A percentile compares a stretch with the other conserved stretches of the same genome.
Evolutionary conservation across 768 basidiomycete species (phyloP).

Genomic region (Podaxis pistillaris): DNA sequence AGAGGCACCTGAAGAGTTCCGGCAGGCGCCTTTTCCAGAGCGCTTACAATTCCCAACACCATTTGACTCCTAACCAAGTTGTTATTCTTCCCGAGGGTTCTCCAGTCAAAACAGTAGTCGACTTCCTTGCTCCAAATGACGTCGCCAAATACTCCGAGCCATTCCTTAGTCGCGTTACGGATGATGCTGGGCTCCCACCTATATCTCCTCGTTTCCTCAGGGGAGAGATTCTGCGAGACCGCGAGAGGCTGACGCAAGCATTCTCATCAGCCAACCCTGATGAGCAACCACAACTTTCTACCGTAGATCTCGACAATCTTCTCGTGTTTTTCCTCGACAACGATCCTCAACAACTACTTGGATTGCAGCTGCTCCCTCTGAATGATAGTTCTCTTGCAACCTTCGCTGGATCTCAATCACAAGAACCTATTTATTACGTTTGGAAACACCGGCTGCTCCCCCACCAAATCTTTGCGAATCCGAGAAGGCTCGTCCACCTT

Average conservation of each 20-base stretch:
- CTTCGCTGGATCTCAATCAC: conserved; percentile 26
- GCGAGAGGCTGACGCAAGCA: background rate
- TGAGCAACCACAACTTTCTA: background rate
- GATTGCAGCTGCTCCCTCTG: conserved; percentile 35
- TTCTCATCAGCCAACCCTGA: background rate
- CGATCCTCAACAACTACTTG: conserved; percentile 21
- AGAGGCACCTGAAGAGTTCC: background rate
- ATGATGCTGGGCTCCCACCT: conserved; percentile 1
- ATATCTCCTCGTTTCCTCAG: conserved; percentile 2
- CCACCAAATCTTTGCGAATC: background rate
- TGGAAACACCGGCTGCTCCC: conserved; percentile 9
- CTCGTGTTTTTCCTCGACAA: conserved; percentile 25
- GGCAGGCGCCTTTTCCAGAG: conserved; percentile 2
- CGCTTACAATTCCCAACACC: background rate
- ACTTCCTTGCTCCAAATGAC: background rate
- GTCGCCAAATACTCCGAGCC: conserved; percentile 6
- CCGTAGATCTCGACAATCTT: conserved; percentile 14
- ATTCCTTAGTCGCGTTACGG: conserved; percentile 4
- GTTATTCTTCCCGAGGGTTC: background rate
- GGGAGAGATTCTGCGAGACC: background rate
- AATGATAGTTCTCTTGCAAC: conserved; percentile 28
- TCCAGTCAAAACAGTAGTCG: background rate
- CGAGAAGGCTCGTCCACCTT: background rate
- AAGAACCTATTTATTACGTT: conserved; percentile 17
- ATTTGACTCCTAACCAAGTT: background rate